phyloP scores from a whole-genome alignment of 1,284 basidiomycete species.

The Tilletia horrida region DNA sequence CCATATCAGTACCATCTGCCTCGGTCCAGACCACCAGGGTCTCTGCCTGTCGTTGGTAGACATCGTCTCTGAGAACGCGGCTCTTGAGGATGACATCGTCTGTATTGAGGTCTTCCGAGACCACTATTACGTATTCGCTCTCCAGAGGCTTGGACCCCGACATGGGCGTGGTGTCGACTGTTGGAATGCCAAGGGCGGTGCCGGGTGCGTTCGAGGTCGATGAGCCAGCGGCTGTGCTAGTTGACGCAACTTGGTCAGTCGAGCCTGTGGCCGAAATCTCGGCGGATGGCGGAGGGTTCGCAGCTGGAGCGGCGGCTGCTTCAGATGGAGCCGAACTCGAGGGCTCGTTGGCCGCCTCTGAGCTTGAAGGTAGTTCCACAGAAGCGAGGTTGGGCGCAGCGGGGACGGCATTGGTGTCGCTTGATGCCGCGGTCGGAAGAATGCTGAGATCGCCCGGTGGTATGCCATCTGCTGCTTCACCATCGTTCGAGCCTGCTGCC shows the following conservation, averaged over 20 bases:
- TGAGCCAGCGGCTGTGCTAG: background rate
- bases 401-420: background rate
- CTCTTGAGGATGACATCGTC: conserved; percentile 49
- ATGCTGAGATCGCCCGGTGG: background rate
- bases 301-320: background rate
- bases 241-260: background rate
- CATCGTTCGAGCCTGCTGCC: background rate
- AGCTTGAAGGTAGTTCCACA: too few species aligned
- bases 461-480: background rate
- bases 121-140: conserved; percentile 44
- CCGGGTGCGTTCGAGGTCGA: background rate
- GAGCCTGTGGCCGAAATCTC: background rate
- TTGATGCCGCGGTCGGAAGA: background rate
- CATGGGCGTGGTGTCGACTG: conserved; percentile 21
- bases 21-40: conserved; percentile 99
- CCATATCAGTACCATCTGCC: conserved; percentile 87
- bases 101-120: conserved; percentile 45
- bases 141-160: conserved; percentile 4
- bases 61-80: conserved; percentile 51
- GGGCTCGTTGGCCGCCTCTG: background rate
- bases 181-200: conserved; percentile 25
- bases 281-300: background rate
- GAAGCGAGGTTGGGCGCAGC: background rate
- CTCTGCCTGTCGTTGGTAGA: conserved; percentile 61
- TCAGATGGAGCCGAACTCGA: background rate